Base-by-base conservation (phyloP, 2,329 filamentous ascomycete species). In the Diplodia mutila region DNA sequence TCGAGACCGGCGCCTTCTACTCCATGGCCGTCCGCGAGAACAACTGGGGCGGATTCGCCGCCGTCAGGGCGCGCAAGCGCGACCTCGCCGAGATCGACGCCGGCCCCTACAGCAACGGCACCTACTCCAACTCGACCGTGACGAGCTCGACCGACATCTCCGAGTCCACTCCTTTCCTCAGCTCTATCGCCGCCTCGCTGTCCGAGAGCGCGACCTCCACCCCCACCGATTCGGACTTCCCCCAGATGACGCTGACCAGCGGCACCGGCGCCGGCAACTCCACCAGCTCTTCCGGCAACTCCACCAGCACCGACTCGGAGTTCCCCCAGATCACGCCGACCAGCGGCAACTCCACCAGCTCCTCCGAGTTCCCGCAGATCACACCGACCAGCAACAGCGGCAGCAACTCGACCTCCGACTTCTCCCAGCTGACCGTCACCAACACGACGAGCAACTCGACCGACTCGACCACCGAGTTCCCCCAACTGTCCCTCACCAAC, bases 51-150 rank as follows among this genome's bases (percentile, higher is more conserved):
- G 16, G 12, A 12, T 63, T 63, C 42, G 59, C 59, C 3, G 8
- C 21, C 4, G 59, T 63, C 59, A 51, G n/a, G n/a, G 34, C 11
- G 2, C 27, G 29, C 59, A 63, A 46, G 25, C 42, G 42, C 5
- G 18, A 7, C 46, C 29, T 37, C 6, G 6, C 9, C 23, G 54
- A 59, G 23, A n/a, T 37, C 8, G 14, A 21, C 46, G 42, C n/a
- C 21, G n/a, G 9, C 11, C 59, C 59, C 11, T 63, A 63, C n/a
- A 8, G 59, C n/a, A 59, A 59, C 37, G 9, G 54, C 54, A 59
- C 54, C 21, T 3, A 42, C 23, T 42, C 34, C 34, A 59, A 46
- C 37, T 59, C 54, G 23, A 59, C 37, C 18, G 9, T n/a, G 7
- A 46, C 34, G 11, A 46, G 21, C 6, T 9, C 4, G 3, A n/a